phyloP scores from a whole-genome alignment of 352 stramenopile species.

The Thraustochytrium striatum region DNA sequence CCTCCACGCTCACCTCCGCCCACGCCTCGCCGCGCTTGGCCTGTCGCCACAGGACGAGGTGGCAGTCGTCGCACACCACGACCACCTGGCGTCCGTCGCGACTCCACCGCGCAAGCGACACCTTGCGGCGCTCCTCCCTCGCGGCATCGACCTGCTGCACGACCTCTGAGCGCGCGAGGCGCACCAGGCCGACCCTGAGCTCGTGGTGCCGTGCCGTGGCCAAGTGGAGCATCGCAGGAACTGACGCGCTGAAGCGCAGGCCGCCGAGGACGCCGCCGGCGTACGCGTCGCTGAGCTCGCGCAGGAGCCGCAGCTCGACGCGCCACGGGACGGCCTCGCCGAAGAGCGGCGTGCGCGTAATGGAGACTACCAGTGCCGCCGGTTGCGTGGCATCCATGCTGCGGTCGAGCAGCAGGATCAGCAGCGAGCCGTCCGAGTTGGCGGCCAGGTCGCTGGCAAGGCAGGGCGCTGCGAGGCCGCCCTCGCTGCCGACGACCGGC shows the following conservation, averaged over 20 bases:
- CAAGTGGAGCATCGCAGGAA: not conserved
- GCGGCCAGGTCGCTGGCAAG: too few relatives aligned
- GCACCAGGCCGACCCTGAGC: conserved; percentile 1
- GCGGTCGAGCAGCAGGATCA: too few relatives aligned
- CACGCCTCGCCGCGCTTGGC: not conserved
- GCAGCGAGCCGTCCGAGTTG: too few relatives aligned
- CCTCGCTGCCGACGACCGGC: too few relatives aligned
- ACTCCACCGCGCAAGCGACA: not conserved
- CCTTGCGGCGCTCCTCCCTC: not conserved
- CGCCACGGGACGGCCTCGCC: not conserved
- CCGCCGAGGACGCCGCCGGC: not conserved
- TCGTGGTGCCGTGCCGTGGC: not conserved
- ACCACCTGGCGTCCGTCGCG: not conserved
- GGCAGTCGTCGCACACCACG: not conserved
- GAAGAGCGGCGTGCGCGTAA: not conserved
- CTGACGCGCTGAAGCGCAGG: not conserved
- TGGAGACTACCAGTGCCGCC: not conserved
- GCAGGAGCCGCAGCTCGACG: not conserved
- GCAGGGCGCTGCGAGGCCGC: too few relatives aligned
- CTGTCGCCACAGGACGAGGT: conserved; percentile 11
- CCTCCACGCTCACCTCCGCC: not conserved
- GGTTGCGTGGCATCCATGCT: too few relatives aligned
- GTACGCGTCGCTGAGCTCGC: conserved; percentile 20
- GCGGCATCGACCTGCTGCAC: conserved; percentile 34
- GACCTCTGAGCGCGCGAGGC: conserved; percentile 18